Base-by-base conservation (phyloP, 441 rosid genomes). In the Corymbia citriodora region DNA sequence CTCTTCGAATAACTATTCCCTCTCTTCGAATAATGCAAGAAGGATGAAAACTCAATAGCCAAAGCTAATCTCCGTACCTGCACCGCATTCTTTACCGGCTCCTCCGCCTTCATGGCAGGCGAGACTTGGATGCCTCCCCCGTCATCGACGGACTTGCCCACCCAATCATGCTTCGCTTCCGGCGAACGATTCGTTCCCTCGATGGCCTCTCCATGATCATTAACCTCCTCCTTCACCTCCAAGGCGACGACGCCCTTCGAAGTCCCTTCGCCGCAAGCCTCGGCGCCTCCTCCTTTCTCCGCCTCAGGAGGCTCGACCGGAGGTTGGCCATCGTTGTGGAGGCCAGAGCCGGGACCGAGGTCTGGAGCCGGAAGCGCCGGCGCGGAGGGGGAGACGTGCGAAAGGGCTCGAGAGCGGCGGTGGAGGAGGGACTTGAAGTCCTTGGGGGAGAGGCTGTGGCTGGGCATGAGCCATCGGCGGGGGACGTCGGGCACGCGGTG, bases 391-490 rank as follows among this genome's bases (percentile, higher is more conserved):
- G 90, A 81, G 52, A 89, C 85, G 89, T 91, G 95, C 87, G 93
- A 91, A 85, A 96, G 97, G 65, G 98, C 97, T 57, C 79, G 91
- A 91, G 94, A 93, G 90, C 98, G 98, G 93, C 98, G 98, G 87
- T 90, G 88, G 79, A 93, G 93, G 83, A 98, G 99, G 86, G 94
- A 90, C 92, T 92, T 94, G 94, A 97, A 98, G 87, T 96, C 95
- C 68, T 93, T 94, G 88, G 93, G 91, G 89, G 99, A 95, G 72
- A 98, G 93, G 87, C 91, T 92, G 48, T 88, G 96, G 8, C 92
- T 52, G 16, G 99, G 99, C 97, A 95, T 95, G 10, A 72, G 94
- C 99, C 99, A 98, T 87, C 95, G 95, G 49, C 99, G 96, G 90
- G 97, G 97, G 1, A 93, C 94, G 91, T 95, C 98, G 27, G 98